Percentiles rank a stretch among this genome's conserved stretches.
Evolutionary conservation across 2,329 filamentous ascomycete species (phyloP).

Genomic region (Cladosporium halotolerans): DNA sequence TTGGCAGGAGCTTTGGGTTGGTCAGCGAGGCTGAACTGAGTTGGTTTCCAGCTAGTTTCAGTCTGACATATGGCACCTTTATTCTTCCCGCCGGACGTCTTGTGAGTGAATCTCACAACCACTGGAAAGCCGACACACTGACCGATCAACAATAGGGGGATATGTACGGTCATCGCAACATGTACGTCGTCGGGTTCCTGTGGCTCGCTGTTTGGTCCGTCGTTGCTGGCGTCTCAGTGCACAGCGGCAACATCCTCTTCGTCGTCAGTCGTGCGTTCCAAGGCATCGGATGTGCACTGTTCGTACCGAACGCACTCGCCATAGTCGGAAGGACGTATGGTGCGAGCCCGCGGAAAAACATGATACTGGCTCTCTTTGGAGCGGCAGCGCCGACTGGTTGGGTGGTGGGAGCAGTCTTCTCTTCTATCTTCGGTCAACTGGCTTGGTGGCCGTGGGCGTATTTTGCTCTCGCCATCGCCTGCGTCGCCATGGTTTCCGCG

Average conservation of each 20-base stretch:
- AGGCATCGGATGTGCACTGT: constrained; percentile 33
- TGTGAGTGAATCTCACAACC: background rate
- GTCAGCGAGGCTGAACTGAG: constrained; percentile 36
- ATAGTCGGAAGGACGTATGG: constrained; percentile 31
- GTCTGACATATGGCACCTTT: constrained; percentile 39
- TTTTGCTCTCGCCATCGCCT: constrained; percentile 24
- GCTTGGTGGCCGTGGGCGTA: constrained; percentile 32
- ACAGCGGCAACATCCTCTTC: constrained; percentile 33
- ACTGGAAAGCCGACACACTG: background rate
- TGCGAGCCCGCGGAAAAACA: constrained; percentile 32
- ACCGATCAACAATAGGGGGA: constrained; percentile 26
- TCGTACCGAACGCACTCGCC: constrained; percentile 35
- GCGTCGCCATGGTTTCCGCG: constrained; percentile 12
- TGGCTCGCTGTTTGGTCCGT: constrained; percentile 34
- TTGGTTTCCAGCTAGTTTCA: constrained; percentile 40
- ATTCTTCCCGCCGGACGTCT: constrained; percentile 39
- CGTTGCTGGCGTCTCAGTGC: constrained; percentile 32
- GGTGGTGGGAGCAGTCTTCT: constrained; percentile 30
- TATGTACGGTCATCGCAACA: constrained; percentile 38
- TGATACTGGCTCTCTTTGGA: constrained; percentile 34
- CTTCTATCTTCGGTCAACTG: constrained; percentile 28
- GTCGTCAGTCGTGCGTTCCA: constrained; percentile 35
- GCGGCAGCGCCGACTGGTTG: constrained; percentile 32
- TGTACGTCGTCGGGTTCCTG: constrained; percentile 35
- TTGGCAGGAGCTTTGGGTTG: constrained; percentile 38